Base-by-base conservation (phyloP, 257 asterid species). In the Fraxinus excelsior region DNA sequence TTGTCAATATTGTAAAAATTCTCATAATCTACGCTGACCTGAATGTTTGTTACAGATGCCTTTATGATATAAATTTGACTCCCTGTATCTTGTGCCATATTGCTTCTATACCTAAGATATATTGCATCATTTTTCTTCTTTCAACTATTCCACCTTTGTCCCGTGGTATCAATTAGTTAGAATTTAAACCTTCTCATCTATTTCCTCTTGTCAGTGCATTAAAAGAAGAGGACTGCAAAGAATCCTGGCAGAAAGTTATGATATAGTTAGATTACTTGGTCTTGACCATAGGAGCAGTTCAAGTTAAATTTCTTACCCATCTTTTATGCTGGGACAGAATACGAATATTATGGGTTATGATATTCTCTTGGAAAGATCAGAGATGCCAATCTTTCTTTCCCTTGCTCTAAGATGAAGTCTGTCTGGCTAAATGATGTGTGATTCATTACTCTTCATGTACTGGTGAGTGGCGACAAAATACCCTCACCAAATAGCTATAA, bases 151-250 rank as follows among this genome's bases (percentile, higher is more conserved):
- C 56, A 44, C 37, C 67, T 28, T 51, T 21, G 49, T 56, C 38
- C 66, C 37, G 14, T 29, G 56, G 3, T 25, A 75, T 72, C 74
- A 46, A 38, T 78, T 65, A 35, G 46, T 32, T 78, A 19, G 56
- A 28, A 49, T 65, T 21, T 56, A 19, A 56, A 21, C 28, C 56
- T 46, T 14, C 56, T 13, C 66, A 56, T 67, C 19, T 81, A 53
- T 42, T 38, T 77, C 68, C 78, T 62, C 78, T 78, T 78, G 60
- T 56, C 75, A 1, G 1, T 56, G 62, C 46, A 76, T 67, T 37
- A 37, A 70, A 71, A 1, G 58, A 70, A 34, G 65, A n/a, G 62
- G 58, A 23, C 23, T 1, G 3, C 28, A 8, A 19, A 21, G 0
- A 23, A 40, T 40, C 18, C 28, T 31, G 18, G 31, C 31, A 72